These are phyloP conservation scores for Haplographium delicatum DNA, from an alignment of 495 filamentous ascomycete genomes.

Conservation along the genomic window DNA sequence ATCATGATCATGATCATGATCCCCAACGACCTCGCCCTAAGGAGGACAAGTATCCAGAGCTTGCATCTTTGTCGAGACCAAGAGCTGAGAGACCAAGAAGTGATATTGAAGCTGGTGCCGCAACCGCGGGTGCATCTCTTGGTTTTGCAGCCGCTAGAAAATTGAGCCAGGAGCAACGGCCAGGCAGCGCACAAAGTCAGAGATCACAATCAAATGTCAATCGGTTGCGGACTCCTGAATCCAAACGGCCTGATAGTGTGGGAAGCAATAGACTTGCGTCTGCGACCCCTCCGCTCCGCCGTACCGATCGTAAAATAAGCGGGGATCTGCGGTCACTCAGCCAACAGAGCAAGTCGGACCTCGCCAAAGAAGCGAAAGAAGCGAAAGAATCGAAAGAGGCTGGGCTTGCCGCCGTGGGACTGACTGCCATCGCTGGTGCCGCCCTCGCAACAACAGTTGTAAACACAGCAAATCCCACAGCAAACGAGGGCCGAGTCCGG, in stretches of 20 bases:
- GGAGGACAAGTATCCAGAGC: conserved; percentile 21
- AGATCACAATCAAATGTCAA: conserved; percentile 39
- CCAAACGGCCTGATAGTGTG: conserved; percentile 53
- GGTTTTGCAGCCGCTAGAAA: conserved; percentile 23
- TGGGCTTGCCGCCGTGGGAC: too few relatives aligned
- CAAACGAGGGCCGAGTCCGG: conserved; percentile 81
- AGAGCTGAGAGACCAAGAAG: conserved; percentile 19
- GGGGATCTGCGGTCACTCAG: conserved; percentile 75
- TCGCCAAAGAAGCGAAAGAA: conserved; percentile 27
- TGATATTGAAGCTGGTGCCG: conserved; percentile 13
- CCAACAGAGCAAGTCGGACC: conserved; percentile 34
- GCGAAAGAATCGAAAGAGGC: too few relatives aligned
- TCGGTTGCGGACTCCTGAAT: conserved; percentile 53
- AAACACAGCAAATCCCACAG: conserved; percentile 68
- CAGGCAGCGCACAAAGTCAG: conserved; percentile 16
- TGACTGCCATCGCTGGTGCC: too few relatives aligned
- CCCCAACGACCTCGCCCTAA: neutral
- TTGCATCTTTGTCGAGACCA: conserved; percentile 11
- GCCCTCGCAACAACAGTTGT: conserved; percentile 32
- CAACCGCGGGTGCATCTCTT: conserved; percentile 15
- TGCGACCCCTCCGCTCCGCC: conserved; percentile 61
- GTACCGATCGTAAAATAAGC: conserved; percentile 67
- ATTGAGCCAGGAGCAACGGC: conserved; percentile 21
- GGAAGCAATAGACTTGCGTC: conserved; percentile 46
- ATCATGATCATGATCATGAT: neutral